Percentiles rank a stretch among this genome's conserved stretches.
phyloP scores from a whole-genome alignment of 2,329 filamentous ascomycete genomes.

The Tolypocladium paradoxum region DNA sequence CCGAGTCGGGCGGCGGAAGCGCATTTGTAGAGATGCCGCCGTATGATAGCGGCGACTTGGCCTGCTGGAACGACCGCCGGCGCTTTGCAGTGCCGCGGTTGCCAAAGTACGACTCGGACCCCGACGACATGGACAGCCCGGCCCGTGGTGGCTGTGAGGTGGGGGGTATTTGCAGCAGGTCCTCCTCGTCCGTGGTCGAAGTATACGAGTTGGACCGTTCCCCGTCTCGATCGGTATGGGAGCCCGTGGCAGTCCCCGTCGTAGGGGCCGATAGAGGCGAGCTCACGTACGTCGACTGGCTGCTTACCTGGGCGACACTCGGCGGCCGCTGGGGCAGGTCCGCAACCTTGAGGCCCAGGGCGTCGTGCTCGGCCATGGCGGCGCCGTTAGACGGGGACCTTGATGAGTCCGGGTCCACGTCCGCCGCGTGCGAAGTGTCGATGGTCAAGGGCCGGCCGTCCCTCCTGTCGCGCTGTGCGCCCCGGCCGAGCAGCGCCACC shows the following conservation, averaged over 20 bases:
- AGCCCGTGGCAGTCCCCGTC: not conserved
- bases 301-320: conserved; percentile 31
- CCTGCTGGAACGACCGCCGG: conserved; percentile 37
- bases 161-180: conserved; percentile 54
- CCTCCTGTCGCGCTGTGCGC: conserved; percentile 49
- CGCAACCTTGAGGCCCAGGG: conserved; percentile 35
- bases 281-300: conserved; percentile 16
- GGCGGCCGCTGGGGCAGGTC: conserved; percentile 35
- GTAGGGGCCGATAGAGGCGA: conserved; percentile 10
- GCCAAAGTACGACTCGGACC: conserved; percentile 53
- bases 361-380: conserved; percentile 16
- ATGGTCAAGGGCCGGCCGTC: conserved; percentile 37
- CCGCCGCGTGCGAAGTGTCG: conserved; percentile 23
- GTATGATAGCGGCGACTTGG: conserved; percentile 51
- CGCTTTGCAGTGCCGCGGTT: conserved; percentile 29
- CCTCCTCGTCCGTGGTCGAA: conserved; percentile 72
- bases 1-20: conserved; percentile 36
- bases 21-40: conserved; percentile 39
- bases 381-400: conserved; percentile 9
- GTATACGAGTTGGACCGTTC: conserved; percentile 32
- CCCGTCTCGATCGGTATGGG: conserved; percentile 9
- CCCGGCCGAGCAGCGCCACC: conserved; percentile 70
- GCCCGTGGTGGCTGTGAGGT: conserved; percentile 32
- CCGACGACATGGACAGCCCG: conserved; percentile 37
- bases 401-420: conserved; percentile 9